These are phyloP conservation scores for Kuraishia capsulata DNA, from an alignment of 805 yeast species.

Conservation along the genomic window DNA sequence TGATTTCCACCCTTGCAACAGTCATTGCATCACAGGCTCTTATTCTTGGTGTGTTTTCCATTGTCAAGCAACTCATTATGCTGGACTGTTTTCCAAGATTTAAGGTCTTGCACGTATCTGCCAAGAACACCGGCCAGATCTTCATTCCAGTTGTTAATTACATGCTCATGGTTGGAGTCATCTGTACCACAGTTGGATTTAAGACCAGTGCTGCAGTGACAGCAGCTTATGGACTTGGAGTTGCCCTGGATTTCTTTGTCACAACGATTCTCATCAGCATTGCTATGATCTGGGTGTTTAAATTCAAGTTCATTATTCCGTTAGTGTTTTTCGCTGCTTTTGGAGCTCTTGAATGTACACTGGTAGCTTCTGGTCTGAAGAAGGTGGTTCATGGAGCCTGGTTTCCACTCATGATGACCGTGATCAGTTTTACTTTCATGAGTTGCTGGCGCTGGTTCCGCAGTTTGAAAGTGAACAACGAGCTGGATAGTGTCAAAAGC, in stretches of 20 bases:
- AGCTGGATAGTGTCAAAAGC: slow-evolving; percentile 14
- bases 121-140: slow-evolving; percentile 36
- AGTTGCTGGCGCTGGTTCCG: slow-evolving; percentile 41
- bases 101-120: slow-evolving; percentile 34
- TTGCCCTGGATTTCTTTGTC: slow-evolving; percentile 43
- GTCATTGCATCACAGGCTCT: slow-evolving; percentile 55
- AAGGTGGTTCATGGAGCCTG: slow-evolving; percentile 55
- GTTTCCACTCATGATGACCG: slow-evolving; percentile 44
- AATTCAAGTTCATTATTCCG: slow-evolving; percentile 24
- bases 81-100: slow-evolving; percentile 47
- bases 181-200: slow-evolving; percentile 43
- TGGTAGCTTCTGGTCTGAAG: slow-evolving; percentile 38
- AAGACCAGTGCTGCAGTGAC: slow-evolving; percentile 39
- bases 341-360: slow-evolving; percentile 35
- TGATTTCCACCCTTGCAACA: slow-evolving; percentile 43
- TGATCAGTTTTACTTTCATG: slow-evolving; percentile 26
- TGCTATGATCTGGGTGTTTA: slow-evolving; percentile 36
- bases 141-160: slow-evolving; percentile 44
- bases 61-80: slow-evolving; percentile 41
- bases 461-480: slow-evolving; percentile 28
- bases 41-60: slow-evolving; percentile 45
- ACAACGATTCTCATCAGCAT: slow-evolving; percentile 38
- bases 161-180: slow-evolving; percentile 41
- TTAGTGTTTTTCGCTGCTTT: slow-evolving; percentile 27
- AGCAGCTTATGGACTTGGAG: slow-evolving; percentile 54